phyloP scores from a whole-genome alignment of 495 filamentous ascomycete genomes.

The Neurospora sp. region DNA sequence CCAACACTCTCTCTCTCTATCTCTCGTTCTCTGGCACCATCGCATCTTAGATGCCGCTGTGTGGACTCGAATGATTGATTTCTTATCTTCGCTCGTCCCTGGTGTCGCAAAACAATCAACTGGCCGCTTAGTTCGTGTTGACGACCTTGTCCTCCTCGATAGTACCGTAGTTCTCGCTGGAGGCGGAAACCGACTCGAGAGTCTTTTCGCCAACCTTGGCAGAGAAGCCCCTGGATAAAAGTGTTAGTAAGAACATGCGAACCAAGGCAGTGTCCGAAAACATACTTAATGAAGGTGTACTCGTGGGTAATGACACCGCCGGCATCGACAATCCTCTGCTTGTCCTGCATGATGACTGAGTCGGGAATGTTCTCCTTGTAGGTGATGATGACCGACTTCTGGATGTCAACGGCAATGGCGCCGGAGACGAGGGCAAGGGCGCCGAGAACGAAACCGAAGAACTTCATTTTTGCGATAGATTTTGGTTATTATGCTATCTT shows the following conservation, averaged over 20 bases:
- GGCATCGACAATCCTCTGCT: conserved; percentile 54
- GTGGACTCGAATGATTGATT: neutral
- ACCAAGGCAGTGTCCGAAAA: neutral
- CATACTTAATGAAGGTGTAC: conserved; percentile 49
- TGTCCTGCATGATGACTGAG: conserved; percentile 56
- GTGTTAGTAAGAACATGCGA: conserved; percentile 3
- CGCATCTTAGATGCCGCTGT: neutral
- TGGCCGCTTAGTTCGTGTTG: conserved; percentile 6
- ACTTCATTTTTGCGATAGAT: conserved; percentile 44
- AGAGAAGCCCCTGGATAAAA: conserved; percentile 56
- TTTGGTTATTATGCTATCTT: neutral
- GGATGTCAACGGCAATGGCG: conserved; percentile 42
- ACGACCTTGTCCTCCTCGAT: conserved; percentile 73
- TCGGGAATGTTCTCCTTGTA: conserved; percentile 66
- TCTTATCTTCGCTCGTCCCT: neutral
- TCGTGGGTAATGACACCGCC: conserved; percentile 51
- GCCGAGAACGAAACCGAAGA: conserved; percentile 41
- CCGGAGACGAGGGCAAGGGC: conserved; percentile 43
- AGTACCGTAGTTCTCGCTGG: conserved; percentile 53
- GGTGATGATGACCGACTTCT: conserved; percentile 68
- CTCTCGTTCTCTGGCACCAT: neutral
- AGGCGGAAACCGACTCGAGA: conserved; percentile 57
- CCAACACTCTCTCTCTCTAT: neutral
- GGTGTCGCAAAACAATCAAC: neutral
- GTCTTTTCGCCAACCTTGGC: conserved; percentile 57